Percentiles rank a stretch among this genome's conserved stretches.
phyloP scores from a whole-genome alignment of 352 stramenopile species.

The Thraustochytrium sp. region DNA sequence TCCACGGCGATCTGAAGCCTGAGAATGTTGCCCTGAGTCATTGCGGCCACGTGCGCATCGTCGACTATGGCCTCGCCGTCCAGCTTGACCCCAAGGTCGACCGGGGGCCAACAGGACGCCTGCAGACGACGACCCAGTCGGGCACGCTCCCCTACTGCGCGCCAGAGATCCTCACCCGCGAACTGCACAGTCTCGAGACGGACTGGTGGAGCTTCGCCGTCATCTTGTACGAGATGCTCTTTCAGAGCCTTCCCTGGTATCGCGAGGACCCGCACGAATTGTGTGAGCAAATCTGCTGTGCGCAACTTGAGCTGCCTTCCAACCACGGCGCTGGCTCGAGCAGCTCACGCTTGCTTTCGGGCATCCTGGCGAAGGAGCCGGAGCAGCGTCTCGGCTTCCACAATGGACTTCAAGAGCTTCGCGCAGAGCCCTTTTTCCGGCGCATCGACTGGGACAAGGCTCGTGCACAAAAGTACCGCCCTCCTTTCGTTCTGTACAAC shows the following conservation, averaged over 20 bases:
- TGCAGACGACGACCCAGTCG: background rate
- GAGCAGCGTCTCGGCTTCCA: no score
- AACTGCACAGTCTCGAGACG: slow-evolving; percentile 12
- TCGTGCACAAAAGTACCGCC: no score
- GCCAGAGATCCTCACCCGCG: background rate
- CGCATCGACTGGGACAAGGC: no score
- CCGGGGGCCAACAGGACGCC: background rate
- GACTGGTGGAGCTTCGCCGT: slow-evolving; percentile 37
- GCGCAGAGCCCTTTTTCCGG: no score
- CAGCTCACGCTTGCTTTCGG: no score
- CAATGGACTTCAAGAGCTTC: no score
- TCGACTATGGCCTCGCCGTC: slow-evolving; percentile 14
- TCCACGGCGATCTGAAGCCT: slow-evolving; percentile 39
- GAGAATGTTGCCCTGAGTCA: slow-evolving; percentile 4
- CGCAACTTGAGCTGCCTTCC: no score
- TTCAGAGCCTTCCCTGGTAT: background rate
- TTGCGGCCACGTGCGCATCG: background rate
- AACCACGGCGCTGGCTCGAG: no score
- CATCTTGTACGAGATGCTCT: slow-evolving; percentile 24
- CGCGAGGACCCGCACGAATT: no score
- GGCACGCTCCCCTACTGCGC: slow-evolving; percentile 29
- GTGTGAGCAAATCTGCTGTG: no score
- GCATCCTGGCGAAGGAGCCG: no score
- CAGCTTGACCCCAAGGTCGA: background rate
- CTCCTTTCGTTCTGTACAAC: no score